Percentiles rank a stretch among this genome's conserved stretches.
Evolutionary conservation across 179 eudicot species (phyloP).

Genomic region (Beta corolliflora): DNA sequence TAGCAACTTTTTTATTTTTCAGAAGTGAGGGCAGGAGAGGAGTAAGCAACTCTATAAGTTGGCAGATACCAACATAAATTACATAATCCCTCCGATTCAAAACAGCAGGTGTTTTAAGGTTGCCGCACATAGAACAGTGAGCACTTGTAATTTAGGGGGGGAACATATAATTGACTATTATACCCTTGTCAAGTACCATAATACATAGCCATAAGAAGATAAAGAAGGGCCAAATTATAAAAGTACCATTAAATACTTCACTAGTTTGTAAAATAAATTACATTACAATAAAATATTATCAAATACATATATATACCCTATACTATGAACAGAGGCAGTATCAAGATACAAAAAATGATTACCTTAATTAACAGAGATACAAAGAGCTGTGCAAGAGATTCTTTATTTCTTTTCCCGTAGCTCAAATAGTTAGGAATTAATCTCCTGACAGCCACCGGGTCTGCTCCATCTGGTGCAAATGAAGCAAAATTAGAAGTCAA

Average conservation of each 20-base stretch:
- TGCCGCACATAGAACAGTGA: neutral
- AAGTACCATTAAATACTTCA: neutral
- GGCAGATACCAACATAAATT: neutral
- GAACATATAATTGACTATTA: neutral
- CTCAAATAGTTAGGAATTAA: conserved; percentile 38
- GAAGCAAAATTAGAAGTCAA: conserved; percentile 18
- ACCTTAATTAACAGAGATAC: conserved; percentile 77
- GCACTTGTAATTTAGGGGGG: neutral
- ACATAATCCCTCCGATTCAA: neutral
- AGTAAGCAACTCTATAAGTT: neutral
- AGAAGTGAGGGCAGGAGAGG: neutral
- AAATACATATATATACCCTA: neutral
- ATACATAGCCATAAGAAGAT: neutral
- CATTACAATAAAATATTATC: neutral
- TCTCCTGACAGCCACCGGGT: conserved; percentile 51
- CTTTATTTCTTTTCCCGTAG: conserved; percentile 66
- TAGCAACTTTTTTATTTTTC: neutral
- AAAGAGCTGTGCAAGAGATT: conserved; percentile 83
- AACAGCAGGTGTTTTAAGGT: neutral
- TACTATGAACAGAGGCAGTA: neutral
- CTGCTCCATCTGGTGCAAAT: conserved; percentile 59
- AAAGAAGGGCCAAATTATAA: neutral
- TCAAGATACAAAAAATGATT: conserved; percentile 17
- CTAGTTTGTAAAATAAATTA: neutral
- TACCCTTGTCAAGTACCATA: neutral